Base-by-base conservation (phyloP, 495 filamentous ascomycete genomes). In the Baudoinia panamericana region DNA sequence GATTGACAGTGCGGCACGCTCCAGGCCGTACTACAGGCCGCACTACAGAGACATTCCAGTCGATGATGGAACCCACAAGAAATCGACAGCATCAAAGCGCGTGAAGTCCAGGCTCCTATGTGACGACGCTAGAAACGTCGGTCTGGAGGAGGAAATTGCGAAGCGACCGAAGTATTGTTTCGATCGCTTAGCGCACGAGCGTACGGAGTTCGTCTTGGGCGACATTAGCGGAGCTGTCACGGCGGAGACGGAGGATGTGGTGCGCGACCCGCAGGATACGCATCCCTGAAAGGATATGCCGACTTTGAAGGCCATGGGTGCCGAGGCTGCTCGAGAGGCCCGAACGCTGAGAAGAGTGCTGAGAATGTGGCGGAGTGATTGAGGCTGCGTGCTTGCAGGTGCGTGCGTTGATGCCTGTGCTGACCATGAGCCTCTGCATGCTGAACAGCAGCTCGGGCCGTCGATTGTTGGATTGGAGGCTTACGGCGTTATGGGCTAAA, bases 111-210 rank as follows among this genome's bases (percentile, higher is more conserved):
- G n/a, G n/a, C n/a, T n/a, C n/a, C n/a, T n/a, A n/a, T n/a, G n/a
- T n/a, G n/a, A n/a, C n/a, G n/a, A n/a, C n/a, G n/a, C n/a, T n/a
- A n/a, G n/a, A n/a, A n/a, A n/a, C n/a, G n/a, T n/a, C n/a, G n/a
- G n/a, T n/a, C n/a, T n/a, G n/a, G 34, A 37, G 18, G 34, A 37
- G 34, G 26, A 25, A 13, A 37, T 24, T 19, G 34, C 34, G 9
- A 8, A 23, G 20, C 23, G 2, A 5, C 13, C 7, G 12, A 9
- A 16, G 10, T 37, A 37, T 20, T 11, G 20, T 5, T 37, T 37
- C 22, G 34, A 37, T 16, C 18, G 22, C 19, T 17, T 17, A 7
- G 34, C 34, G 34, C 23, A 19, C 15, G 34, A 24, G 19, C 23
- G 26, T 8, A 37, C 34, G 8, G 19, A 37, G 19, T 37, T 37